Conservation (phyloP, 257 asterid genomes). For the Solanum corneliomulleri region DNA sequence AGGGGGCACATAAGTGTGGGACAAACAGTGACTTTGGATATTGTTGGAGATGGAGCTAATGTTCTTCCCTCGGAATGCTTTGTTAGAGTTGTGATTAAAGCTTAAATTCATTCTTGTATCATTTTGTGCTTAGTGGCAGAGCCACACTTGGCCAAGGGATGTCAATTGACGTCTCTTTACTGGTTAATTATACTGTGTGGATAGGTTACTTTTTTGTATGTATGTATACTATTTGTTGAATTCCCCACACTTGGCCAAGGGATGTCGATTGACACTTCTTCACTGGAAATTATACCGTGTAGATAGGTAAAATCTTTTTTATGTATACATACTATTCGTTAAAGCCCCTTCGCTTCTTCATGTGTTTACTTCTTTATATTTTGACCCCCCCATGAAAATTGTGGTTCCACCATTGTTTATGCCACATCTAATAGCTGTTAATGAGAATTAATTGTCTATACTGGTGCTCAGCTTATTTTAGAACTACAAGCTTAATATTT, state of each 20-base stretch:
- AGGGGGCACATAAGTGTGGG: background rate
- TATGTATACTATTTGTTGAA: background rate
- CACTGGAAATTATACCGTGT: background rate
- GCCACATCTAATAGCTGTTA: background rate
- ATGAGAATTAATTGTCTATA: background rate
- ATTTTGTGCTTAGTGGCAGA: background rate
- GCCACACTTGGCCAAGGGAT: background rate
- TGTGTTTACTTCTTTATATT: background rate
- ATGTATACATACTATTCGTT: background rate
- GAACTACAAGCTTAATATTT: background rate
- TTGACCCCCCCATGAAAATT: background rate
- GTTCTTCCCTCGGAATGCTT: background rate
- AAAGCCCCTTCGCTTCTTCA: background rate
- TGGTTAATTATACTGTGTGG: background rate
- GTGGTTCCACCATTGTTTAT: background rate
- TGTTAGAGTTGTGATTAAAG: background rate
- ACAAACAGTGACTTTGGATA: background rate
- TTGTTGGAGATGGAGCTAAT: background rate
- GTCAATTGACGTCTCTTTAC: background rate
- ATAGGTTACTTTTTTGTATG: background rate
- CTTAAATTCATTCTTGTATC: background rate
- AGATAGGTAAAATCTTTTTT: background rate
- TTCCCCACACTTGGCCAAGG: background rate
- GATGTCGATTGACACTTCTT: background rate
- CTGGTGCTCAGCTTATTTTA: background rate